Percentiles rank a stretch among this genome's conserved stretches.
These are phyloP conservation scores for Fomitopsis betulina DNA, from an alignment of 1,284 basidiomycete genomes.

Conservation along the genomic window DNA sequence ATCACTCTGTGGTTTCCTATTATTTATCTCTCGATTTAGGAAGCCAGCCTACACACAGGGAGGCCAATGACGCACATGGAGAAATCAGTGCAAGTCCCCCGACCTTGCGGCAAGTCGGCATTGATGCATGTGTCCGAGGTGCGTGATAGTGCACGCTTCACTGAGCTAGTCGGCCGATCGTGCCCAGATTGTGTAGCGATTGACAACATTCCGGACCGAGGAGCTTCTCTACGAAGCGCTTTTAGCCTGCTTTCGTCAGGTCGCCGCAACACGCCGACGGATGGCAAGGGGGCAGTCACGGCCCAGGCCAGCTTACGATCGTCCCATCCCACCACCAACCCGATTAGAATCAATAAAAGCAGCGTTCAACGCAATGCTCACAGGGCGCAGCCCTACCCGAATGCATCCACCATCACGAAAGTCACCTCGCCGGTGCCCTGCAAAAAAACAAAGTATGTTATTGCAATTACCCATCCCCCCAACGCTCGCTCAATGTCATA, in stretches of 20 bases:
- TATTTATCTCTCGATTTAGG: not conserved
- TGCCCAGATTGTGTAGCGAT: no score
- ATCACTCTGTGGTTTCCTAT: not conserved
- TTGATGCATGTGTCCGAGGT: no score
- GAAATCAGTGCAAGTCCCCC: not conserved
- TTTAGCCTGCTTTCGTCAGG: not conserved
- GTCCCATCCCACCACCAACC: not conserved
- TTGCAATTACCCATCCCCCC: not conserved
- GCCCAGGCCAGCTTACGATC: not conserved
- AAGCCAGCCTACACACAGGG: not conserved
- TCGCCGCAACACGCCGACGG: not conserved
- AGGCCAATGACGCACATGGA: not conserved
- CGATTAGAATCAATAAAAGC: not conserved
- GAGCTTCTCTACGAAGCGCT: no score
- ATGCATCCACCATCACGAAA: not conserved
- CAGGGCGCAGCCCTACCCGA: not conserved
- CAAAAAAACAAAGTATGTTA: not conserved
- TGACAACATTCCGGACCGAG: no score
- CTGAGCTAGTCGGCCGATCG: no score
- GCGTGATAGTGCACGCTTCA: no score
- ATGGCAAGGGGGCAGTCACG: not conserved
- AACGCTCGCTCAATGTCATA: slow-evolving; percentile 20
- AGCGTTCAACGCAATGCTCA: not conserved
- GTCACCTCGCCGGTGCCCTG: not conserved
- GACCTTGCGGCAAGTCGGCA: not conserved